Base-by-base conservation (phyloP, 805 yeast genomes). In the Wickerhamomyces chaumierensis region DNA sequence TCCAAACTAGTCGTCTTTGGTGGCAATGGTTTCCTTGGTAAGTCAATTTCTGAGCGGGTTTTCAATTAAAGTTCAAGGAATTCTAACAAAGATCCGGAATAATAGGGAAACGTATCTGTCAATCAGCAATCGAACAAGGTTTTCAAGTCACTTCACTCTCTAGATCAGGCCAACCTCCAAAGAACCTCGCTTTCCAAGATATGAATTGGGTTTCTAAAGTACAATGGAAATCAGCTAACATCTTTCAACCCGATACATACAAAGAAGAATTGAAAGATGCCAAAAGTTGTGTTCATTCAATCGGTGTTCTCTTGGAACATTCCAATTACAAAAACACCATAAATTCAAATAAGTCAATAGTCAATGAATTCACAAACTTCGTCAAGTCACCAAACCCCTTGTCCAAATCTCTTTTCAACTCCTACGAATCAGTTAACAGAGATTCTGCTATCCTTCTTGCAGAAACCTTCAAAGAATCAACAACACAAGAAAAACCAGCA, bases 21-120 rank as follows among this genome's bases (percentile, higher is more conserved):
- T 15, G 96, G 96, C 1, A 76, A 74, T 47, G 96, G 96, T 8
- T 84, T 84, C 53, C 57, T 88, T 15, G 81, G 74, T 48, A 45
- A 35, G 63, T 54, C 5, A 8, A n/a, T n/a, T n/a, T n/a, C n/a
- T n/a, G n/a, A n/a, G n/a, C n/a, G n/a, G n/a, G n/a, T n/a, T n/a
- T n/a, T n/a, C n/a, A n/a, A n/a, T n/a, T n/a, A n/a, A n/a, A n/a
- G n/a, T n/a, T n/a, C n/a, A n/a, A n/a, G n/a, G n/a, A n/a, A n/a
- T n/a, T n/a, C n/a, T n/a, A n/a, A n/a, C 35, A 36, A 32, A 32
- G 31, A 8, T 28, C 11, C 16, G 18, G 8, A 13, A 6, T 23
- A 3, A 3, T 11, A 42, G 87, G 95, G 12, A 67, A 64, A 40
- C 62, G 78, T 27, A 76, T 88, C 8, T 83, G 94, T 52, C 79